phyloP scores from a whole-genome alignment of 345 rosid genomes.

The Kernera saxatilis region DNA sequence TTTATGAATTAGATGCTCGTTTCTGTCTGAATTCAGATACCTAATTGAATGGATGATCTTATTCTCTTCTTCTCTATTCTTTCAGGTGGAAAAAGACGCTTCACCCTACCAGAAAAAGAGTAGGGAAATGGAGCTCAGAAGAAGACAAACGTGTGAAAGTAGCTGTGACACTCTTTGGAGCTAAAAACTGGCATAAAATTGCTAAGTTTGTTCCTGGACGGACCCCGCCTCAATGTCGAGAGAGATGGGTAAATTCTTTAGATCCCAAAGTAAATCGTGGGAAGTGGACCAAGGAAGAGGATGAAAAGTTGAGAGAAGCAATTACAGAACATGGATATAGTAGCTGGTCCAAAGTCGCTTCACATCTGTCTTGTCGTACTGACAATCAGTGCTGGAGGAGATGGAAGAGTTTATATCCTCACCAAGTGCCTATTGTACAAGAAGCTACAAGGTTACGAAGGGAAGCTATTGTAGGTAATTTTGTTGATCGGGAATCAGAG shows the following conservation, averaged over 20 bases:
- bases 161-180: conserved; percentile 76
- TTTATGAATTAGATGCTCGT: neutral
- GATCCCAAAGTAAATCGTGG: conserved; percentile 63
- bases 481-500: conserved; percentile 81
- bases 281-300: conserved; percentile 79
- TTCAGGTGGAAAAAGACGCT: conserved; percentile 81
- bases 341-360: conserved; percentile 76
- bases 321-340: conserved; percentile 51
- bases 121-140: conserved; percentile 59
- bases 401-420: conserved; percentile 67
- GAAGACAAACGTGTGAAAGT: conserved; percentile 72
- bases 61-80: neutral
- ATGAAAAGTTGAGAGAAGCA: conserved; percentile 56
- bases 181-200: conserved; percentile 75
- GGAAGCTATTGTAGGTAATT: conserved; percentile 56
- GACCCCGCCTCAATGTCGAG: conserved; percentile 71
- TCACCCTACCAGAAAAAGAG: conserved; percentile 45
- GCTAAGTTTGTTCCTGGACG: conserved; percentile 85
- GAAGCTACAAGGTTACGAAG: conserved; percentile 51
- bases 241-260: conserved; percentile 81
- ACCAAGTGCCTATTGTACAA: conserved; percentile 53
- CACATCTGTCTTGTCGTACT: conserved; percentile 56
- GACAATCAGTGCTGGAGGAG: conserved; percentile 89
- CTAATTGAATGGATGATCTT: conserved; percentile 5
- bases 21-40: neutral